phyloP scores from a whole-genome alignment of 768 basidiomycete genomes.

The Tephrocybe sp. region DNA sequence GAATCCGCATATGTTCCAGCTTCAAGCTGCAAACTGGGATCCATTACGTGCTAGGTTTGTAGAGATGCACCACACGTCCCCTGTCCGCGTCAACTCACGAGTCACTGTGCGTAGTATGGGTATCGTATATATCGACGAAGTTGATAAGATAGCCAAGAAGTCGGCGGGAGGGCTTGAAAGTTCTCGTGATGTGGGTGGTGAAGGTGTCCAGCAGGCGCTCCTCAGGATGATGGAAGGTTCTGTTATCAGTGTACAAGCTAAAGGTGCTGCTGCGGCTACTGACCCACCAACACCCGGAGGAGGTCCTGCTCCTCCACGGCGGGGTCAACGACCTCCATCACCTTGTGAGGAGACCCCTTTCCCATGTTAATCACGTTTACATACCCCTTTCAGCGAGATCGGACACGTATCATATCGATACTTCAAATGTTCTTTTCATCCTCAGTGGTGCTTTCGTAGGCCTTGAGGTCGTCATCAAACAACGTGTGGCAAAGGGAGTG shows the following conservation, averaged over 20 bases:
- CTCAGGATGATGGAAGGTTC: constrained; percentile 95
- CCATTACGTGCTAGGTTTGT: constrained; percentile 76
- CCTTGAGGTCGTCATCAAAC: constrained; percentile 77
- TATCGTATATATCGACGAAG: constrained; percentile 95
- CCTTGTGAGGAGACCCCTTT: constrained; percentile 27
- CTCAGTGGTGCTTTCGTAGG: constrained; percentile 95
- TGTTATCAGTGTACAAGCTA: constrained; percentile 77
- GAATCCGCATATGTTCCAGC: constrained; percentile 34
- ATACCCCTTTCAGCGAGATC: constrained; percentile 42
- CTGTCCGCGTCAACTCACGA: constrained; percentile 2
- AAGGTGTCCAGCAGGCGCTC: constrained; percentile 94
- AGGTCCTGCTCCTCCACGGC: constrained; percentile 46
- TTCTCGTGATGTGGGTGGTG: constrained; percentile 88
- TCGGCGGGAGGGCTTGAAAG: constrained; percentile 59
- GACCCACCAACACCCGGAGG: constrained; percentile 43
- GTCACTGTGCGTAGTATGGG: constrained; percentile 60
- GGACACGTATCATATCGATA: constrained; percentile 78
- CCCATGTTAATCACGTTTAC: background rate
- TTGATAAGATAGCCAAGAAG: constrained; percentile 88
- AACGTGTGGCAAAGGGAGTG: constrained; percentile 83
- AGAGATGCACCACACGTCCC: background rate
- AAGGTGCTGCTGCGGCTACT: constrained; percentile 47
- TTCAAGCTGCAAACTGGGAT: constrained; percentile 92
- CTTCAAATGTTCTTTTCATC: constrained; percentile 92
- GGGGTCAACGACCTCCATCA: constrained; percentile 48